Evolutionary conservation across 805 yeast genomes (phyloP).

Genomic region (Jamesozyma hellenica): DNA sequence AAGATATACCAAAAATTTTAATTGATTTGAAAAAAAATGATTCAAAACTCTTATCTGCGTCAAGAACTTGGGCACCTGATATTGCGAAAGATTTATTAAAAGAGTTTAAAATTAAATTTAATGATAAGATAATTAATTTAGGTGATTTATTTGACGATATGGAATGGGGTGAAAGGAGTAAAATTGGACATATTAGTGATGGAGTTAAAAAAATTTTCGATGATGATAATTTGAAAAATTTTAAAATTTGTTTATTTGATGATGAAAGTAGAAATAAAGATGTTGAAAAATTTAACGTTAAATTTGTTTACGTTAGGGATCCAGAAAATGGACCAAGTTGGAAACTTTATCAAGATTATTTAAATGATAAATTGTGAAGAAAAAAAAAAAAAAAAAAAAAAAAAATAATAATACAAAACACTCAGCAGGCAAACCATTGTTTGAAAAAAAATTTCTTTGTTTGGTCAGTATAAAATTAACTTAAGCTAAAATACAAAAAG

Average conservation of each 20-base stretch:
- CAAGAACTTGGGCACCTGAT: constrained; percentile 71
- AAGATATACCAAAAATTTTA: constrained; percentile 59
- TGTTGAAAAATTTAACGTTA: constrained; percentile 60
- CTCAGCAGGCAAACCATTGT: too few species aligned
- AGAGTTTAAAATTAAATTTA: constrained; percentile 39
- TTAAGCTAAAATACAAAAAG: constrained; percentile 2
- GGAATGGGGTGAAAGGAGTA: constrained; percentile 63
- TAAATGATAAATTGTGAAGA: neutral
- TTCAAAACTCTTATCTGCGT: constrained; percentile 57
- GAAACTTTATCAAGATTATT: constrained; percentile 38
- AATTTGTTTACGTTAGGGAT: constrained; percentile 53
- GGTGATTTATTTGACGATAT: constrained; percentile 40
- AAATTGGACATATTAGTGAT: constrained; percentile 46
- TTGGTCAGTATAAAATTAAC: neutral
- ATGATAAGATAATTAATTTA: constrained; percentile 19
- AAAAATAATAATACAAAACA: too few species aligned
- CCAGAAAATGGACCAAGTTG: constrained; percentile 49
- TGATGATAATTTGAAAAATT: constrained; percentile 40
- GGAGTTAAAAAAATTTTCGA: constrained; percentile 43
- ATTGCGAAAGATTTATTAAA: constrained; percentile 58
- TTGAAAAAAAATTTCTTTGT: too few species aligned
- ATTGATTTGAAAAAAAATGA: constrained; percentile 38
- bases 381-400: too few species aligned
- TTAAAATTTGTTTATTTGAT: constrained; percentile 46
- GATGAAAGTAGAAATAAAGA: constrained; percentile 74